A percentile compares a stretch with the other conserved stretches of the same genome.
Evolutionary conservation across 345 rosid genomes (phyloP).

Genomic region (Citrus trifoliata): DNA sequence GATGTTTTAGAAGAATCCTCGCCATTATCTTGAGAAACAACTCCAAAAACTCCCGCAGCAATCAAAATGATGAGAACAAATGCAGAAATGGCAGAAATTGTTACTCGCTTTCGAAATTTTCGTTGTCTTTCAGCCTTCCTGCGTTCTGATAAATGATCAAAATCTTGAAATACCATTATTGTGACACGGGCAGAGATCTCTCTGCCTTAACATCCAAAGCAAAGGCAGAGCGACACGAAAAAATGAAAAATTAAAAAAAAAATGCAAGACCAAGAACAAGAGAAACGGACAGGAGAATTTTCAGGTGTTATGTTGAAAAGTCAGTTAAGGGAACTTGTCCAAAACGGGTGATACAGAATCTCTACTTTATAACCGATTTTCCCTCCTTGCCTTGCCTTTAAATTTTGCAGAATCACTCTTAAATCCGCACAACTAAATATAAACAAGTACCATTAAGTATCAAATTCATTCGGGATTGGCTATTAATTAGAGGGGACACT

Average conservation of each 20-base stretch:
- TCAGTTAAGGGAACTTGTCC: slow-evolving; percentile 21
- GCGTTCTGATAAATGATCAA: slow-evolving; percentile 67
- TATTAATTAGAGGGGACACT: not conserved
- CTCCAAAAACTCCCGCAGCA: slow-evolving; percentile 37
- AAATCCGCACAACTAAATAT: not conserved
- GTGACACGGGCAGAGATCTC: slow-evolving; percentile 37
- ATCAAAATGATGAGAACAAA: slow-evolving; percentile 36
- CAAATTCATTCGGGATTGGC: not conserved
- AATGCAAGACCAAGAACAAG: slow-evolving; percentile 13
- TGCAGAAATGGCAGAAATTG: slow-evolving; percentile 31
- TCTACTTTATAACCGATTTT: slow-evolving; percentile 27
- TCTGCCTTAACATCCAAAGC: slow-evolving; percentile 51
- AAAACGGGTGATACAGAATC: slow-evolving; percentile 12
- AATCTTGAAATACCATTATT: slow-evolving; percentile 87
- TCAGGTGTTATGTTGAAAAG: slow-evolving; percentile 38
- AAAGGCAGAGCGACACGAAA: slow-evolving; percentile 49
- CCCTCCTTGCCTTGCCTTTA: slow-evolving; percentile 20
- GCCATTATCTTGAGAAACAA: slow-evolving; percentile 18
- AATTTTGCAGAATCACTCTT: not conserved
- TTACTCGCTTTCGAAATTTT: slow-evolving; percentile 44
- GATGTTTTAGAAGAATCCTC: not conserved
- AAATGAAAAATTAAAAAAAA: not conserved
- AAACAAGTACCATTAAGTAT: not conserved
- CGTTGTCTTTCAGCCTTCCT: slow-evolving; percentile 53
- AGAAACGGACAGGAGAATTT: slow-evolving; percentile 64